Conservation (phyloP, 1,139 yeast species). For the Suhomyces chickasaworum region DNA sequence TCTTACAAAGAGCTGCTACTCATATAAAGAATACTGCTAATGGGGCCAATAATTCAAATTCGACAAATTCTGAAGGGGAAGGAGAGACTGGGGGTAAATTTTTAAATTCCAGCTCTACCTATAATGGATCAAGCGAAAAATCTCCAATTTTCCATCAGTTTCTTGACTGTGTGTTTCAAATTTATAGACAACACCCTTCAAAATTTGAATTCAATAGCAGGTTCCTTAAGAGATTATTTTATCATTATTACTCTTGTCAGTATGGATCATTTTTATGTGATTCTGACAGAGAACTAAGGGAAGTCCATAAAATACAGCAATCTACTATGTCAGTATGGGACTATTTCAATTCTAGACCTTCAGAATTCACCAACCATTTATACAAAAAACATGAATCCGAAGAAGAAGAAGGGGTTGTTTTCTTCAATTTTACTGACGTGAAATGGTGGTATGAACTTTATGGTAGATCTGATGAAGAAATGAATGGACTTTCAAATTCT, state of each 20-base stretch:
- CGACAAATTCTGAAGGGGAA: conserved; percentile 10
- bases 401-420: conserved; percentile 52
- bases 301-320: conserved; percentile 35
- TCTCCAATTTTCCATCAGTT: conserved; percentile 95
- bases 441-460: conserved; percentile 88
- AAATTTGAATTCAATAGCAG: conserved; percentile 87
- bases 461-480: conserved; percentile 77
- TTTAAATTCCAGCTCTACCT: conserved; percentile 25
- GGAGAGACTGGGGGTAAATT: conserved; percentile 15
- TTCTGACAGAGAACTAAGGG: conserved; percentile 60
- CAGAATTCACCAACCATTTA: conserved; percentile 63
- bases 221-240: conserved; percentile 76
- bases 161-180: conserved; percentile 83
- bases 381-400: conserved; percentile 45
- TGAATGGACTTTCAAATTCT: conserved; percentile 62
- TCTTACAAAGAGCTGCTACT: conserved; percentile 46
- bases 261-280: conserved; percentile 88
- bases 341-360: conserved; percentile 74
- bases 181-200: conserved; percentile 67
- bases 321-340: conserved; percentile 90
- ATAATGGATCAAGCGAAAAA: conserved; percentile 49
- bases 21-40: conserved; percentile 46
- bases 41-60: conserved; percentile 20
- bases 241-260: conserved; percentile 91
- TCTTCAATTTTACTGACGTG: conserved; percentile 67